Conservation (phyloP, 495 filamentous ascomycete species). For the Lophiotrema nucula region DNA sequence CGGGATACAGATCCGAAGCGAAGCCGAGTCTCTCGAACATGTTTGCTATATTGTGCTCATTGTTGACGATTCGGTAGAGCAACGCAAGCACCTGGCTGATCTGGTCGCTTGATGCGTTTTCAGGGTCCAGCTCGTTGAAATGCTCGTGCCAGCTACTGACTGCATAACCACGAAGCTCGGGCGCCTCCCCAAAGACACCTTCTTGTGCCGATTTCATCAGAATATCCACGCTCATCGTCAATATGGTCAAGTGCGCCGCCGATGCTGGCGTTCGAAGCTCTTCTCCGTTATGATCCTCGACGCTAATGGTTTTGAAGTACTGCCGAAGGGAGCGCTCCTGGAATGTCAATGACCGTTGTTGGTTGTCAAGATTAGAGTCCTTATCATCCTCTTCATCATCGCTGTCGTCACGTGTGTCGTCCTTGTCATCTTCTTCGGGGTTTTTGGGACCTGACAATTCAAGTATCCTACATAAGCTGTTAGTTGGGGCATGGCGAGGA, state of each 20-base stretch:
- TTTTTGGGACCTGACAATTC: constrained; percentile 12
- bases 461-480: no score
- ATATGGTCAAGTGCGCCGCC: constrained; percentile 15
- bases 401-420: constrained; percentile 17
- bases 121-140: constrained; percentile 16
- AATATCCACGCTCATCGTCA: constrained; percentile 6
- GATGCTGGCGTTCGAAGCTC: constrained; percentile 12
- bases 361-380: constrained; percentile 13
- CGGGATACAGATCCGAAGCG: neutral
- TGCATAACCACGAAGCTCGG: constrained; percentile 14
- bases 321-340: constrained; percentile 34
- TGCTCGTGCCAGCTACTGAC: constrained; percentile 18
- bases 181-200: neutral
- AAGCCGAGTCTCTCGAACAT: neutral
- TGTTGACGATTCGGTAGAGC: neutral
- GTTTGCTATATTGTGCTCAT: constrained; percentile 1
- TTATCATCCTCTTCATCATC: constrained; percentile 19
- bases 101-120: neutral
- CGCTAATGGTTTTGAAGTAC: constrained; percentile 24
- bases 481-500: no score
- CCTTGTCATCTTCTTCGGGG: constrained; percentile 9
- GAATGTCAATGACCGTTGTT: constrained; percentile 22
- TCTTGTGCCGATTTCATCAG: neutral
- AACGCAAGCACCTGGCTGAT: neutral
- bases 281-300: constrained; percentile 6